Conservation (phyloP, 306 rosid genomes). For the Sicyos edulis region DNA sequence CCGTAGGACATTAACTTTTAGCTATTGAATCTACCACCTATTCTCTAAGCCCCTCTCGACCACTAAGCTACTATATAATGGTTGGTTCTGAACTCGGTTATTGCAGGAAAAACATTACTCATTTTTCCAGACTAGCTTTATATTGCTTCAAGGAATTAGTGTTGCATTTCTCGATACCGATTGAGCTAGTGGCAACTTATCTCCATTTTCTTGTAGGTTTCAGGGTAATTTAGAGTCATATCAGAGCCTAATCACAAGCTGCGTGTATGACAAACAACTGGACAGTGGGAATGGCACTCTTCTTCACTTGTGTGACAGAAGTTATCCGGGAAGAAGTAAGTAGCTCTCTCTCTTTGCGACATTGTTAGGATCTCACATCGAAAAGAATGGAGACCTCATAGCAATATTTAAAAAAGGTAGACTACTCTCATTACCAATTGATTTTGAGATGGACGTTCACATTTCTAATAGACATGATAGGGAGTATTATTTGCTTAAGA, state of each 20-base stretch:
- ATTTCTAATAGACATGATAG: no score
- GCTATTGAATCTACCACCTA: no score
- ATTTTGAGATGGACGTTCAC: no score
- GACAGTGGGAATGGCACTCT: slow-evolving; percentile 95
- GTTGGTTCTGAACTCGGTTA: not conserved
- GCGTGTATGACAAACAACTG: slow-evolving; percentile 88
- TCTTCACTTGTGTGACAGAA: slow-evolving; percentile 89
- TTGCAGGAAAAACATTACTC: not conserved
- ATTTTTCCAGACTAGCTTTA: not conserved
- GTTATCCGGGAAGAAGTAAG: slow-evolving; percentile 96
- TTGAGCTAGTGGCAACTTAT: not conserved
- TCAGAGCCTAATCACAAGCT: slow-evolving; percentile 82
- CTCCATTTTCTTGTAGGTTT: slow-evolving; percentile 38
- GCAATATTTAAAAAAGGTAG: no score
- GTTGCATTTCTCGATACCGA: slow-evolving; percentile 11
- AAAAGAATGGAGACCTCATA: no score
- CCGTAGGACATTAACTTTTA: no score
- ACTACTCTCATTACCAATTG: no score
- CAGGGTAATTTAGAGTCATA: slow-evolving; percentile 73
- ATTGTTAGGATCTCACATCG: no score
- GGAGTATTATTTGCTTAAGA: slow-evolving; percentile 1
- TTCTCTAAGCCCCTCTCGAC: no score
- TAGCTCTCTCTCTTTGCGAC: not conserved
- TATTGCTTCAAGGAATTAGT: slow-evolving; percentile 11
- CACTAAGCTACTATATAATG: no score